Evolutionary conservation across 352 stramenopile species (phyloP).

Genomic region (Globisporangium echinulatum): DNA sequence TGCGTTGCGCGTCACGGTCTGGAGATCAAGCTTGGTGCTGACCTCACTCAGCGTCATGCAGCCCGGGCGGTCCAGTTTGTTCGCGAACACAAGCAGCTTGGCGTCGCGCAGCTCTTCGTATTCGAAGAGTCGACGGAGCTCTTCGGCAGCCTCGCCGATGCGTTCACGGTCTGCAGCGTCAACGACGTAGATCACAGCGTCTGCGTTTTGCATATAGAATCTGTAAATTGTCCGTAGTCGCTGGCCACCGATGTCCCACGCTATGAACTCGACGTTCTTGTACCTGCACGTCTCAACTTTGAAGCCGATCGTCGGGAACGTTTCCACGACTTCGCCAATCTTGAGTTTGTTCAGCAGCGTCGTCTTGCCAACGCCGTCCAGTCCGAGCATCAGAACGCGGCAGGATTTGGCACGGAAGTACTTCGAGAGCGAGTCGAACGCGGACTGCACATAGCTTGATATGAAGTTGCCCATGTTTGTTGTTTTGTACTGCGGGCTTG

Average conservation of each 20-base stretch:
- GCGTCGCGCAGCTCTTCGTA: constrained; percentile 27
- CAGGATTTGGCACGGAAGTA: constrained; percentile 31
- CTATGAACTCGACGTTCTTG: constrained; percentile 67
- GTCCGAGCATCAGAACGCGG: constrained; percentile 79
- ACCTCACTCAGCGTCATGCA: constrained; percentile 26
- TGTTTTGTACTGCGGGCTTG: background rate
- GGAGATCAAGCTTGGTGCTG: constrained; percentile 21
- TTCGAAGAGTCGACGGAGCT: constrained; percentile 37
- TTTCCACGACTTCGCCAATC: constrained; percentile 51
- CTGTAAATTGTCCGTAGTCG: constrained; percentile 60
- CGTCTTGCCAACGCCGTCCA: constrained; percentile 94
- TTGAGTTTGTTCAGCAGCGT: constrained; percentile 91
- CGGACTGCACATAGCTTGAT: constrained; percentile 22
- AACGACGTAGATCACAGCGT: constrained; percentile 84
- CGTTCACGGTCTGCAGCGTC: constrained; percentile 49
- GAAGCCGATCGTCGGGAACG: constrained; percentile 73
- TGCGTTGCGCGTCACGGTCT: constrained; percentile 25
- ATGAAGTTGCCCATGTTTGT: constrained; percentile 27
- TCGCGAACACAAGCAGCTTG: constrained; percentile 35
- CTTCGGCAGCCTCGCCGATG: constrained; percentile 34
- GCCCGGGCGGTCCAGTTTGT: constrained; percentile 33
- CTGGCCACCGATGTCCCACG: constrained; percentile 78
- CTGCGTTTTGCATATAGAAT: constrained; percentile 60
- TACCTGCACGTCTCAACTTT: constrained; percentile 71
- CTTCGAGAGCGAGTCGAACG: constrained; percentile 20